Conservation (phyloP, 345 rosid genomes). For the Bruguiera parviflora region DNA sequence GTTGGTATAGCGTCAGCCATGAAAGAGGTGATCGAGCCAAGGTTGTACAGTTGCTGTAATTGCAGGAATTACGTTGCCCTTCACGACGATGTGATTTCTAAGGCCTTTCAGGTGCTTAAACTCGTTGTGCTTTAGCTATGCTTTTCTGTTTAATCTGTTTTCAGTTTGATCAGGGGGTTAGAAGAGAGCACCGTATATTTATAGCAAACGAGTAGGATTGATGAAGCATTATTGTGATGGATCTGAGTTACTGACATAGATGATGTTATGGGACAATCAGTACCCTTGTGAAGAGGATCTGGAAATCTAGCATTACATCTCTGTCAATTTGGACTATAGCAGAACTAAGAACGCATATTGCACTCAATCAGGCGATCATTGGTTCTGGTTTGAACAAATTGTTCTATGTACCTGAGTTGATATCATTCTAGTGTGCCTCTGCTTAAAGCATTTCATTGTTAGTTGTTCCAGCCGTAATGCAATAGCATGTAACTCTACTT, state of each 20-base stretch:
- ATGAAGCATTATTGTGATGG: not conserved
- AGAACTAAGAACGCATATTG: too few species aligned
- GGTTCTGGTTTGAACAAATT: too few species aligned
- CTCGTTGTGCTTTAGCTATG: conserved; percentile 10
- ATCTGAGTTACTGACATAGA: too few species aligned
- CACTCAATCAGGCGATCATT: too few species aligned
- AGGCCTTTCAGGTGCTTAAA: conserved; percentile 46
- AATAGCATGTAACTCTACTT: not conserved
- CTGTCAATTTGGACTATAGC: too few species aligned
- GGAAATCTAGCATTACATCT: too few species aligned
- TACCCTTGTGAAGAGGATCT: too few species aligned
- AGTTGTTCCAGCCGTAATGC: not conserved
- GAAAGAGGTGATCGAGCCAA: conserved; percentile 37
- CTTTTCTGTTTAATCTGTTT: not conserved
- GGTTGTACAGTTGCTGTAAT: conserved; percentile 58
- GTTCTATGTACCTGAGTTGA: not conserved
- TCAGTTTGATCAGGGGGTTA: not conserved
- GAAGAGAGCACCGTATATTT: not conserved
- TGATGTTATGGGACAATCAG: too few species aligned
- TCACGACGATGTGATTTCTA: conserved; percentile 61
- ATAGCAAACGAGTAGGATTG: not conserved
- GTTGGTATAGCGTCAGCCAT: conserved; percentile 9
- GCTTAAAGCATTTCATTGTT: not conserved
- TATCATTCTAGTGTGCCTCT: not conserved
- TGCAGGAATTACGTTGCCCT: conserved; percentile 54